Percentiles rank a stretch among this genome's conserved stretches.
Evolutionary conservation across 768 basidiomycete genomes (phyloP).

Genomic region (Kwoniella heveanensis): DNA sequence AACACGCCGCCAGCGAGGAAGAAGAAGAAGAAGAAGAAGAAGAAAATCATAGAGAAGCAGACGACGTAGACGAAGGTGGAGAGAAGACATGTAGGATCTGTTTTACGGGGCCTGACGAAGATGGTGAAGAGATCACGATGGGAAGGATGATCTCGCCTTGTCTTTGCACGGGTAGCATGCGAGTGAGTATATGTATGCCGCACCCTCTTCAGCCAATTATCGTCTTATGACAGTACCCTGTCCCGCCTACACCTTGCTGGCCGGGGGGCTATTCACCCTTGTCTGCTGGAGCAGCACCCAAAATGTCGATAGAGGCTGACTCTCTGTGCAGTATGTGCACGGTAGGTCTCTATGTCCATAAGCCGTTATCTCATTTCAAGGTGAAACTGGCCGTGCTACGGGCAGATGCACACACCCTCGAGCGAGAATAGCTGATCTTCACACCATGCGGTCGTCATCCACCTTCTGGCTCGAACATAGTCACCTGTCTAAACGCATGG

Average conservation of each 20-base stretch:
- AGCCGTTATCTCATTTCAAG: too few species aligned
- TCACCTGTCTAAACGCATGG: slow-evolving; percentile 51
- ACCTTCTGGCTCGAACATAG: slow-evolving; percentile 7
- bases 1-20: neutral
- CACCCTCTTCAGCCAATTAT: too few species aligned
- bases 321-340: slow-evolving; percentile 45
- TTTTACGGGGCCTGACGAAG: slow-evolving; percentile 65
- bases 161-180: slow-evolving; percentile 75
- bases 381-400: too few species aligned
- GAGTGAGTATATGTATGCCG: slow-evolving; percentile 61
- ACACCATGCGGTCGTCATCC: too few species aligned
- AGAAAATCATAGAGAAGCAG: slow-evolving; percentile 1
- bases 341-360: too few species aligned
- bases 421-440: too few species aligned
- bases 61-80: slow-evolving; percentile 30
- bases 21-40: neutral
- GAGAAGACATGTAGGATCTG: slow-evolving; percentile 72
- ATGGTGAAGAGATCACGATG: slow-evolving; percentile 58
- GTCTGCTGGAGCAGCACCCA: too few species aligned
- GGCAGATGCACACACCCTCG: too few species aligned
- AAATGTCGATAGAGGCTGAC: slow-evolving; percentile 8
- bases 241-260: too few species aligned
- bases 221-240: too few species aligned
- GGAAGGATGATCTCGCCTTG: slow-evolving; percentile 83
- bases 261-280: too few species aligned